phyloP scores from a whole-genome alignment of 768 basidiomycete genomes.

The Russula sp. region DNA sequence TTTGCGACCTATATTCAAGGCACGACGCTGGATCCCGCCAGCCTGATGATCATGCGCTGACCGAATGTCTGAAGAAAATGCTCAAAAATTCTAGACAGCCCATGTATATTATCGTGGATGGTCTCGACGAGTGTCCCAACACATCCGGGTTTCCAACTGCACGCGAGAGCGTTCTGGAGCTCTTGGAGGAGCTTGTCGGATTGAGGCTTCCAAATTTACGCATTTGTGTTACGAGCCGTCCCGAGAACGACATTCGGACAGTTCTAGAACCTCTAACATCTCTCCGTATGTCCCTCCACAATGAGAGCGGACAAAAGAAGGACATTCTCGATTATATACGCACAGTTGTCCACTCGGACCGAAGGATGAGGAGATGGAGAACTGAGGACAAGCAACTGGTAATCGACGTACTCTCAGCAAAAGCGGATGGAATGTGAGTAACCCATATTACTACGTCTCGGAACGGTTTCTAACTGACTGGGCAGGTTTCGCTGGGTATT shows the following conservation, averaged over 20 bases:
- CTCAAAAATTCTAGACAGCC: not conserved
- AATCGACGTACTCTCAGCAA: not conserved
- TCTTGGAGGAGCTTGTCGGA: not conserved
- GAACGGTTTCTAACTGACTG: not conserved
- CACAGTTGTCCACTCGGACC: not conserved
- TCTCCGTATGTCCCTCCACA: not conserved
- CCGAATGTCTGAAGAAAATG: not conserved
- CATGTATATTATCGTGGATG: not conserved
- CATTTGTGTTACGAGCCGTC: not conserved
- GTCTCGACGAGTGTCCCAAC: conserved; percentile 5
- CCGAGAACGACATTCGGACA: not conserved
- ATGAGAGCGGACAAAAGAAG: not conserved
- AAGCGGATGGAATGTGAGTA: not conserved
- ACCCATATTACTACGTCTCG: no score
- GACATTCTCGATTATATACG: not conserved
- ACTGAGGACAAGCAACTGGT: not conserved
- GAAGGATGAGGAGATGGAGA: not conserved
- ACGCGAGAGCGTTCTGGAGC: not conserved
- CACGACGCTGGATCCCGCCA: not conserved
- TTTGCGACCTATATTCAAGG: not conserved
- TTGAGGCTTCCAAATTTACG: not conserved
- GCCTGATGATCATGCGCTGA: not conserved
- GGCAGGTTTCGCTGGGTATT: not conserved
- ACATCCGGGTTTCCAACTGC: not conserved
- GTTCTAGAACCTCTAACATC: not conserved